Conservation (phyloP, 768 basidiomycete species). For the Austroboletus eburneus region DNA sequence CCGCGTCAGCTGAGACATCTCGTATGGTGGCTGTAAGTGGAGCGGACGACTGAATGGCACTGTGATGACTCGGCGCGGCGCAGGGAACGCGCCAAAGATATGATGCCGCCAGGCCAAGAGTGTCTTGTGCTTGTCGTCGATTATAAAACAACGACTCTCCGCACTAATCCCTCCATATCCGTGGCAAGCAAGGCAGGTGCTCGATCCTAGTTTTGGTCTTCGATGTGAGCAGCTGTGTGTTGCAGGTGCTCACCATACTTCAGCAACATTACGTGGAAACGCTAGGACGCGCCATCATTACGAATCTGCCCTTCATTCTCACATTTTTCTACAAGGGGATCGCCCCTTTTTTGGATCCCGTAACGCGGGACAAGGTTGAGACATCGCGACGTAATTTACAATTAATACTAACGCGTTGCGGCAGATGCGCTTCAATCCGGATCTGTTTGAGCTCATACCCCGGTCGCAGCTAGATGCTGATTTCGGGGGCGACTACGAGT, state of each 20-base stretch:
- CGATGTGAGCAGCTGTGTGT: background rate
- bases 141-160: conserved; percentile 76
- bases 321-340: conserved; percentile 82
- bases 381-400: background rate
- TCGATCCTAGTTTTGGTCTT: background rate
- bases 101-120: conserved; percentile 84
- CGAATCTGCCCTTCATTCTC: conserved; percentile 73
- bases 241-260: conserved; percentile 66
- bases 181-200: conserved; percentile 65
- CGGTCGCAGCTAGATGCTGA: conserved; percentile 73
- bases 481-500: conserved; percentile 75
- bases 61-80: conserved; percentile 6
- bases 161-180: conserved; percentile 80
- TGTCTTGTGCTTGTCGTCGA: conserved; percentile 81
- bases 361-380: conserved; percentile 78
- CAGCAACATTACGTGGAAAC: conserved; percentile 90
- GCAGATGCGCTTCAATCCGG: conserved; percentile 87
- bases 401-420: background rate
- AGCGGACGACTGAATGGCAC: background rate
- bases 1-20: conserved; percentile 81
- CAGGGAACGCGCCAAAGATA: conserved; percentile 85
- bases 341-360: conserved; percentile 81
- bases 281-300: conserved; percentile 77
- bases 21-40: conserved; percentile 77
- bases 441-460: conserved; percentile 72